Evolutionary conservation across 2,329 filamentous ascomycete genomes (phyloP), one percentile per base, ranked within the genome.

Genomic region (Colletotrichum higginsianum): DNA sequence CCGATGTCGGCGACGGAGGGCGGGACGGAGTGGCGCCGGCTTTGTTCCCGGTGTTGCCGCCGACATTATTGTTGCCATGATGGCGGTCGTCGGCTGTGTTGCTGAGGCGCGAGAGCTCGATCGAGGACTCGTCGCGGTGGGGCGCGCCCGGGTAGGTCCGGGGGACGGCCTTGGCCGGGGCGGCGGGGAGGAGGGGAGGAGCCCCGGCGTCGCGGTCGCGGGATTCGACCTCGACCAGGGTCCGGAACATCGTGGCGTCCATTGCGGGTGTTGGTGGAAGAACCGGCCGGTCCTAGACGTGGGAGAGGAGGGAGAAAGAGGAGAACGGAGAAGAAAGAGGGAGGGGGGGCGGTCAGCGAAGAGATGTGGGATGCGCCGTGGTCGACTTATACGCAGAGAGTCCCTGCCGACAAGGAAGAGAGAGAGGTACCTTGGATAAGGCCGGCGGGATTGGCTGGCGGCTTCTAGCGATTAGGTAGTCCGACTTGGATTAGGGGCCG

Each of bases 91-190:
- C 35, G 8, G 35, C 26, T 65, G 61, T 9, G 61, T 63, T 58
- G 26, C 75, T 65, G 12, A 80, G 58, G 2, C 74, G 67, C 53
- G 76, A 74, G 18, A 83, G 75, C 30, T 81, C 79, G 50, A 81
- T 78, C 0, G 77, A 74, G 3, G 74, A 61, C 9, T 30, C 61
- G 44, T 78, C 77, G 8, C 74, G 75, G 44, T 82, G 80, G 6
- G 81, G 80, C 2, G 82, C 81, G 3, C 84, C 81, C 0, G 81
- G 81, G 40, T 84, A 82, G 0, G 79, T 84, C 66, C 84, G 80
- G 0, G 82, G 78, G 3, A 84, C 76, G 35, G 79, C 81, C 66
- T 78, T 82, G 46, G 79, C 78, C 4, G 84, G 83, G 1, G 76
- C 18, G 75, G 78, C 49, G 67, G 73, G 63, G 72, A 75, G 21